Evolutionary conservation across 2,329 filamentous ascomycete species (phyloP).

Genomic region (Corinectria fuckeliana): DNA sequence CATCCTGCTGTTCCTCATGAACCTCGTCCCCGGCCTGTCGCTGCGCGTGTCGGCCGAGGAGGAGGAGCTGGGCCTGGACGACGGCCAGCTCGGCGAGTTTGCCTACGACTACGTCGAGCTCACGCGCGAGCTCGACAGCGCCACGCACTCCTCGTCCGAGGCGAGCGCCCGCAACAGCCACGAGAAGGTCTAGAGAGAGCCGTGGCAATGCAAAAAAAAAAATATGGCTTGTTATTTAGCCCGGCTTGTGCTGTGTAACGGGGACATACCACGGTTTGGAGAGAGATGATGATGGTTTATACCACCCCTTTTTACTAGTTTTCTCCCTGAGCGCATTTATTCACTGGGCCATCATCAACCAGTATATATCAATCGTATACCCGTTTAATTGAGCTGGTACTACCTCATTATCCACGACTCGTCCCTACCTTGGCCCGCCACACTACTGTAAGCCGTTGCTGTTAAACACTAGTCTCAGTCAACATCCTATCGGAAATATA

Average conservation of each 20-base stretch:
- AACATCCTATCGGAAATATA: neutral
- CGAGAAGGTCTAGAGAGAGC: slow-evolving; percentile 37
- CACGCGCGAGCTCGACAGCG: slow-evolving; percentile 64
- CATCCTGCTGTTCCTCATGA: slow-evolving; percentile 73
- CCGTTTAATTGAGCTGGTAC: slow-evolving; percentile 8
- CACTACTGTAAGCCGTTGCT: neutral
- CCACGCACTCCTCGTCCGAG: slow-evolving; percentile 31
- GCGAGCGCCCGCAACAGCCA: slow-evolving; percentile 35
- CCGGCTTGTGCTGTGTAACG: neutral
- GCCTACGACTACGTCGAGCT: slow-evolving; percentile 84
- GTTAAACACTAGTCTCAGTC: neutral
- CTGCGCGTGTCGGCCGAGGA: slow-evolving; percentile 71
- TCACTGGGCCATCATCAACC: slow-evolving; percentile 1
- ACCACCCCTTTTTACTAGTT: slow-evolving; percentile 10
- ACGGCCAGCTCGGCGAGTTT: slow-evolving; percentile 81
- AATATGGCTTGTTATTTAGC: neutral
- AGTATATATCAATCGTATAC: slow-evolving; percentile 12
- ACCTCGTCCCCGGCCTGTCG: slow-evolving; percentile 73
- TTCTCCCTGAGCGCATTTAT: neutral
- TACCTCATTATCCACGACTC: neutral
- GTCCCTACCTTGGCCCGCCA: neutral
- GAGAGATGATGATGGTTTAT: slow-evolving; percentile 16
- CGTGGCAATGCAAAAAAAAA: neutral
- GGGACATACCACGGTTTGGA: neutral
- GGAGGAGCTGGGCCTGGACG: slow-evolving; percentile 74